phyloP scores from a whole-genome alignment of 768 basidiomycete genomes.

The Kwoniella dendrophila region DNA sequence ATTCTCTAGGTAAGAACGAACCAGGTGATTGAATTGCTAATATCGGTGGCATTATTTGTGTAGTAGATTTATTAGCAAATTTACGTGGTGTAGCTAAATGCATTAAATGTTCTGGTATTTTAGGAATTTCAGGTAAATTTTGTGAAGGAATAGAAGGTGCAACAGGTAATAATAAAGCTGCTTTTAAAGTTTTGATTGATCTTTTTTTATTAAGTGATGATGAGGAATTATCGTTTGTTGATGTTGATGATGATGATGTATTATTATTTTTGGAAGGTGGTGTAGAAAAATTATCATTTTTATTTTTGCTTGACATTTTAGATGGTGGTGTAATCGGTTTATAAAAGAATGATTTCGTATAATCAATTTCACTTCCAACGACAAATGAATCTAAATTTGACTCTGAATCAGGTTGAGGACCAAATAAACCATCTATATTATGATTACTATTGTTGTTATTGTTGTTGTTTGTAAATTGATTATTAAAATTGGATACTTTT shows the following conservation, averaged over 20 bases:
- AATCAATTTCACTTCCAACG: constrained; percentile 52
- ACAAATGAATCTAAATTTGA: too few species aligned
- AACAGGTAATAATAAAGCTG: constrained; percentile 38
- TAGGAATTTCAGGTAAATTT: constrained; percentile 32
- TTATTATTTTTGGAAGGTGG: not conserved
- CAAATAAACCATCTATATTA: constrained; percentile 22
- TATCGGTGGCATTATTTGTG: constrained; percentile 28
- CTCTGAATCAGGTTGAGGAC: not conserved
- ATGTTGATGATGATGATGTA: constrained; percentile 1
- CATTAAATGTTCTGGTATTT: constrained; percentile 7
- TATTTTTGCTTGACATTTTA: not conserved
- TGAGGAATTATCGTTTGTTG: not conserved
- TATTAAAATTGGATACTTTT: not conserved
- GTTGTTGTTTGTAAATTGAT: not conserved
- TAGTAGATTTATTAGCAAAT: constrained; percentile 3
- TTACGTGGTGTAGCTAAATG: constrained; percentile 19
- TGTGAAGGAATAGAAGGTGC: constrained; percentile 13
- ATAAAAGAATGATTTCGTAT: constrained; percentile 54
- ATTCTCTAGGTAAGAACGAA: constrained; percentile 46
- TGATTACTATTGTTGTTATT: not conserved
- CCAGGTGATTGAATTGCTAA: constrained; percentile 53
- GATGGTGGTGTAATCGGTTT: constrained; percentile 50
- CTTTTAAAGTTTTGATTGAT: constrained; percentile 53
- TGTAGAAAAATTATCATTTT: not conserved
- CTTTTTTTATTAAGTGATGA: constrained; percentile 10